Conservation (phyloP, 2,329 filamentous ascomycete species). For the Microascus cirrosus region DNA sequence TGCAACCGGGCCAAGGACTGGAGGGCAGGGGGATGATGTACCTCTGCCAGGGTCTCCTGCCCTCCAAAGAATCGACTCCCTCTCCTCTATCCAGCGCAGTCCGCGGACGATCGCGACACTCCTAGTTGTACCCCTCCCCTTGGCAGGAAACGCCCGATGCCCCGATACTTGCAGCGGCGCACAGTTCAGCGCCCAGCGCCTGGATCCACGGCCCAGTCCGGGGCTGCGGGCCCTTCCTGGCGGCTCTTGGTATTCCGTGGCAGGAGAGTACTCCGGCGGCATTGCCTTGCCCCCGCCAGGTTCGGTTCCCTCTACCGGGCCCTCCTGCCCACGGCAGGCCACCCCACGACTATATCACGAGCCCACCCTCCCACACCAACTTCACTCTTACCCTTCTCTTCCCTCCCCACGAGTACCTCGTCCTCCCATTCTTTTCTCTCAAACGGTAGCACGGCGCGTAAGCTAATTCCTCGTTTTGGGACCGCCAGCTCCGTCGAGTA, state of each 20-base stretch:
- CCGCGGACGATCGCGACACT: background rate
- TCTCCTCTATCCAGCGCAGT: background rate
- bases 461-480: constrained; percentile 45
- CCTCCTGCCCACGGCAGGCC: background rate
- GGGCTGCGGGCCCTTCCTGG: background rate
- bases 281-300: background rate
- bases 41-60: background rate
- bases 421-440: constrained; percentile 43
- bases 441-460: constrained; percentile 49
- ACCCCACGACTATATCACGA: constrained; percentile 5
- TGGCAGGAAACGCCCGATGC: background rate
- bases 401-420: constrained; percentile 45
- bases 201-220: background rate
- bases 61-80: background rate
- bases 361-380: constrained; percentile 14
- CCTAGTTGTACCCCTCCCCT: background rate
- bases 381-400: constrained; percentile 27
- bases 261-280: background rate
- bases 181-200: background rate
- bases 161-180: background rate
- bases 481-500: constrained; percentile 34
- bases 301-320: background rate
- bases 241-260: background rate
- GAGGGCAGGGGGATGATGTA: background rate
- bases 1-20: background rate